Evolutionary conservation across 2,329 filamentous ascomycete genomes (phyloP).

Genomic region (Xylariaceae sp.): DNA sequence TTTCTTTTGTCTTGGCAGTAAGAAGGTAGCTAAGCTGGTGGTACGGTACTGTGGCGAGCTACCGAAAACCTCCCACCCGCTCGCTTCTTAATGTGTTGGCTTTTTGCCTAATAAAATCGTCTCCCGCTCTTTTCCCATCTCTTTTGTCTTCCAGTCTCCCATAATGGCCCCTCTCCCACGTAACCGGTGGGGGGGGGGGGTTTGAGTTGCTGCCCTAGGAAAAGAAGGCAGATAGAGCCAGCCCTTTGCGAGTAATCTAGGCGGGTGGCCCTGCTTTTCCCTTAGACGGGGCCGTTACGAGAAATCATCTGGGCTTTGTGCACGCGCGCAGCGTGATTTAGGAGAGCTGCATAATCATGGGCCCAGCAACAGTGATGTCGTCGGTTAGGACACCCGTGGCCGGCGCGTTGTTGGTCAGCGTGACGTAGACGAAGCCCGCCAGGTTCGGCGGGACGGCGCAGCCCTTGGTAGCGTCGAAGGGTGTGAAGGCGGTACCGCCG

Average conservation of each 20-base stretch:
- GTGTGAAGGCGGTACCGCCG: slow-evolving; percentile 65
- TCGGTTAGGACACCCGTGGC: slow-evolving; percentile 60
- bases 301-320: too few species aligned
- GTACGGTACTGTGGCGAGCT: slow-evolving; percentile 24
- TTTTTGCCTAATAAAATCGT: too few species aligned
- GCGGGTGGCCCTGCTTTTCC: neutral
- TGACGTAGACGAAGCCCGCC: slow-evolving; percentile 70
- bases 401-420: slow-evolving; percentile 62
- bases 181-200: too few species aligned
- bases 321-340: slow-evolving; percentile 40
- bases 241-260: too few species aligned
- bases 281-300: too few species aligned
- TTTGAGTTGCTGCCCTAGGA: too few species aligned
- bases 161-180: too few species aligned
- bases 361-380: slow-evolving; percentile 69
- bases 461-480: slow-evolving; percentile 58
- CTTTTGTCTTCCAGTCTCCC: neutral
- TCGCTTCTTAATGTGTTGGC: slow-evolving; percentile 18
- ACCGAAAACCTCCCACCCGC: slow-evolving; percentile 25
- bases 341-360: slow-evolving; percentile 62
- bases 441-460: slow-evolving; percentile 69
- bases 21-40: slow-evolving; percentile 23
- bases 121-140: neutral
- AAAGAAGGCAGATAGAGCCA: neutral
- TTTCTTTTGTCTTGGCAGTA: slow-evolving; percentile 14